phyloP scores from a whole-genome alignment of 352 stramenopile species.

The Phytopythium vexans region DNA sequence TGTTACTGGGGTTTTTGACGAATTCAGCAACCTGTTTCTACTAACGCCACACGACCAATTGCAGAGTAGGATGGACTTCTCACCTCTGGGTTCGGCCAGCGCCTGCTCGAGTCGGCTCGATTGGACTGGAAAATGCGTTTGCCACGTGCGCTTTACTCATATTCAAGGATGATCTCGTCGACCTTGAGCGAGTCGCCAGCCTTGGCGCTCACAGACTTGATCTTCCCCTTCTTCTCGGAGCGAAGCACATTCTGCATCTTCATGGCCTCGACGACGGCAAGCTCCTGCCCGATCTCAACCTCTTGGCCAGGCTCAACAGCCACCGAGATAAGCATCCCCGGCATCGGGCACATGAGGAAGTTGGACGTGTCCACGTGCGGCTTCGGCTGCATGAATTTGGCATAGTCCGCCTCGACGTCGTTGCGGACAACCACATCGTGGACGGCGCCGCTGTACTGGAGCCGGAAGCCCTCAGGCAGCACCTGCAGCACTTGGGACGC shows the following conservation, averaged over 20 bases:
- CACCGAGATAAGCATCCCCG: constrained; percentile 88
- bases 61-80: too few species aligned
- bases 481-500: constrained; percentile 64
- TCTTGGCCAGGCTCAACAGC: constrained; percentile 84
- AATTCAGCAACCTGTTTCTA: too few species aligned
- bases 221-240: constrained; percentile 83
- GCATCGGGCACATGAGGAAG: constrained; percentile 95
- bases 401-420: constrained; percentile 82
- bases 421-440: constrained; percentile 89
- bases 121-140: too few species aligned
- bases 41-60: too few species aligned
- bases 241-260: constrained; percentile 99
- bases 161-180: constrained; percentile 91
- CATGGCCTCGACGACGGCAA: constrained; percentile 97
- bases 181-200: constrained; percentile 90
- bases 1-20: too few species aligned
- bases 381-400: constrained; percentile 89
- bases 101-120: too few species aligned
- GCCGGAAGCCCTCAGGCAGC: constrained; percentile 63
- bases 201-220: constrained; percentile 78
- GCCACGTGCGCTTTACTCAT: constrained; percentile 47
- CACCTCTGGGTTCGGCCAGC: too few species aligned
- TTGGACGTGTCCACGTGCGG: constrained; percentile 88
- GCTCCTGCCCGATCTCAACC: constrained; percentile 92
- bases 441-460: constrained; percentile 87